Conservation (phyloP, 495 filamentous ascomycete species). For the Xylaria longipes region DNA sequence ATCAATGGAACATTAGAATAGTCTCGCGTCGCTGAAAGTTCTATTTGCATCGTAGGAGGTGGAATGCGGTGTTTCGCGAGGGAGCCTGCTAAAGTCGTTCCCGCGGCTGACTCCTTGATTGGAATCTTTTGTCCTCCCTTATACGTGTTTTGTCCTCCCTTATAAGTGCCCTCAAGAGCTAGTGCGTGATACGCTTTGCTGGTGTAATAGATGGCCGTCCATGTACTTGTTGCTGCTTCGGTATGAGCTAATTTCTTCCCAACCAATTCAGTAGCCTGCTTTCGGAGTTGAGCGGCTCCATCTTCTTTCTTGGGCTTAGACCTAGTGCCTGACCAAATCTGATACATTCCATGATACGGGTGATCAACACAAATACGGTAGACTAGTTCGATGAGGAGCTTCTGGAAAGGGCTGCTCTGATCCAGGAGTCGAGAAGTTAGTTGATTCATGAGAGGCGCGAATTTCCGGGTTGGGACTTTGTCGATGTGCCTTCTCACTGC, state of each 20-base stretch:
- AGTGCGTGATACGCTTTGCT: constrained; percentile 77
- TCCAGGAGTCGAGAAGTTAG: constrained; percentile 87
- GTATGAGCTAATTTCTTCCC: constrained; percentile 59
- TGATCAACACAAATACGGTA: constrained; percentile 86
- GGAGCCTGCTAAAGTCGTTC: constrained; percentile 60
- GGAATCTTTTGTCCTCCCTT: constrained; percentile 70
- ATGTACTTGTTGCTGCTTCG: constrained; percentile 58
- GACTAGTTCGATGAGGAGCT: constrained; percentile 71
- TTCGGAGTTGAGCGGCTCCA: constrained; percentile 71
- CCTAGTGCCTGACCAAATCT: constrained; percentile 83
- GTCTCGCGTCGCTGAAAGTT: constrained; percentile 72
- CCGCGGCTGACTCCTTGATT: constrained; percentile 65
- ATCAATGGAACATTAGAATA: constrained; percentile 79
- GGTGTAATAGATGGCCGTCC: constrained; percentile 72
- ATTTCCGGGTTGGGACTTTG: constrained; percentile 85
- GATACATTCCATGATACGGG: constrained; percentile 95
- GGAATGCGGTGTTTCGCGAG: constrained; percentile 71
- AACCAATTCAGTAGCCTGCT: constrained; percentile 71
- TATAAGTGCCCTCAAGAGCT: constrained; percentile 70
- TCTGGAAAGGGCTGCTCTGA: constrained; percentile 71
- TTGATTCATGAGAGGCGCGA: constrained; percentile 93
- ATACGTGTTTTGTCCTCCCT: constrained; percentile 67
- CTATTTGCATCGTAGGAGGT: constrained; percentile 86
- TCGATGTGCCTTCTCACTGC: constrained; percentile 73
- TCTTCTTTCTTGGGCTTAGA: constrained; percentile 71